Evolutionary conservation across 495 filamentous ascomycete species (phyloP).

Genomic region (Ascodesmis nigricans): DNA sequence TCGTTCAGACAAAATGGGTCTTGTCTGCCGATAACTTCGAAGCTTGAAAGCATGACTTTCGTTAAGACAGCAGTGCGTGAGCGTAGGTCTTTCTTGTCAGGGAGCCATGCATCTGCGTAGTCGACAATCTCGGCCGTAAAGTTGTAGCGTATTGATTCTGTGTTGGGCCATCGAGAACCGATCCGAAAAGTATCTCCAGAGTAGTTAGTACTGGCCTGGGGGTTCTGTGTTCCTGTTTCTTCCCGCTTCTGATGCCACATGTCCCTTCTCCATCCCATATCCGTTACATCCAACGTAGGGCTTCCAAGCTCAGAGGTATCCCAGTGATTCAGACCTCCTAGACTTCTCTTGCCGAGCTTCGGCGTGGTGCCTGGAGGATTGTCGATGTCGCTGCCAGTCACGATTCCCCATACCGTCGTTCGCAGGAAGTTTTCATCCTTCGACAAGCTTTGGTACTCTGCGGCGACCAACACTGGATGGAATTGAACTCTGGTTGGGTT

Average conservation of each 20-base stretch:
- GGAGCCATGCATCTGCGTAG: conserved; percentile 4
- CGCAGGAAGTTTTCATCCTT: conserved; percentile 42
- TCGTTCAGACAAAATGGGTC: conserved; percentile 8
- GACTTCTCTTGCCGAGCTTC: neutral
- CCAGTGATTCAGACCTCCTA: conserved; percentile 6
- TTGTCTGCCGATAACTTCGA: conserved; percentile 2
- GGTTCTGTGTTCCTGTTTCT: conserved; percentile 3
- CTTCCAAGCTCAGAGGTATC: conserved; percentile 3
- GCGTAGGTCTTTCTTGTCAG: conserved; percentile 1
- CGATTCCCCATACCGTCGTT: conserved; percentile 77
- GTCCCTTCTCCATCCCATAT: conserved; percentile 5
- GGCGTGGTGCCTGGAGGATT: neutral
- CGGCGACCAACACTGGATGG: conserved; percentile 47
- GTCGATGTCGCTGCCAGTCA: conserved; percentile 49
- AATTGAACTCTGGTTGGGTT: conserved; percentile 50
- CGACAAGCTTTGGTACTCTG: conserved; percentile 38
- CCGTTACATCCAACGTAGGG: neutral
- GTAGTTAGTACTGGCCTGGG: neutral
- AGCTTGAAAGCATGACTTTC: conserved; percentile 12
- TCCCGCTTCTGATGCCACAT: conserved; percentile 11
- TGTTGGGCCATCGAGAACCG: conserved; percentile 13
- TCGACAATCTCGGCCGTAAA: conserved; percentile 8
- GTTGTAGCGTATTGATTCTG: conserved; percentile 8
- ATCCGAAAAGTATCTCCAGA: conserved; percentile 4
- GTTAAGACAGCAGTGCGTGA: conserved; percentile 10